A percentile compares a stretch with the other conserved stretches of the same genome.
Conservation (phyloP, 345 rosid species). For the Melastoma malabathricum region DNA sequence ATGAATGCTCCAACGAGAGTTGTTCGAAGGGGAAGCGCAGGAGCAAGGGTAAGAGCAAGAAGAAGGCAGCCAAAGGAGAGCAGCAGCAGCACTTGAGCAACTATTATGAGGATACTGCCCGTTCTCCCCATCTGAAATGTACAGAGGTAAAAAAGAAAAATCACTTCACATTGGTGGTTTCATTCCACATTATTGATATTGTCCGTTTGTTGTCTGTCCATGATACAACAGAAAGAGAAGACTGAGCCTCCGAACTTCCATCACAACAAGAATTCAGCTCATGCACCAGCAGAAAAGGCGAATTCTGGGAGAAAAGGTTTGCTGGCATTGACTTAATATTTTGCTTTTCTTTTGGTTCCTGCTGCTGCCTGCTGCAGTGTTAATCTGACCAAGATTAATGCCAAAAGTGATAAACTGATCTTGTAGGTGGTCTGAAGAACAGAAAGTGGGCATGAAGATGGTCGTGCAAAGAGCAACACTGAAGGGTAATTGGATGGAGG, state of each 20-base stretch:
- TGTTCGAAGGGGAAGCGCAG: constrained; percentile 5
- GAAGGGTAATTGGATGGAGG: too few relatives aligned
- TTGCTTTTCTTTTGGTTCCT: too few relatives aligned
- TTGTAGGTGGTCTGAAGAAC: constrained; percentile 31
- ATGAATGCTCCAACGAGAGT: constrained; percentile 25
- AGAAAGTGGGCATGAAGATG: constrained; percentile 26
- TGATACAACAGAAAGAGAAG: constrained; percentile 1
- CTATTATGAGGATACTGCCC: constrained; percentile 64
- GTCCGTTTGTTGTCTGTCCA: background rate
- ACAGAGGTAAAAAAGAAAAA: constrained; percentile 31
- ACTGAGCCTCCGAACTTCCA: background rate
- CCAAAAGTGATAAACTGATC: background rate
- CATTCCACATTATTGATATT: background rate
- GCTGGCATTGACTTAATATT: background rate
- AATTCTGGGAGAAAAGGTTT: constrained; percentile 4
- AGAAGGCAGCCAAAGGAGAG: constrained; percentile 19
- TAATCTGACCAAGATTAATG: too few relatives aligned
- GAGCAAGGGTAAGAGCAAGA: background rate
- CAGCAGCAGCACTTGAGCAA: constrained; percentile 20
- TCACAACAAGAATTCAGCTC: background rate
- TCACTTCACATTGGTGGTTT: too few relatives aligned
- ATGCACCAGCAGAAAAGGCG: constrained; percentile 1
- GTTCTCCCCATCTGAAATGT: constrained; percentile 33
- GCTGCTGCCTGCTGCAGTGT: too few relatives aligned
- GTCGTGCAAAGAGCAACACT: too few relatives aligned